Evolutionary conservation across 805 yeast genomes (phyloP).

Genomic region (Nakazawaea ernobii): DNA sequence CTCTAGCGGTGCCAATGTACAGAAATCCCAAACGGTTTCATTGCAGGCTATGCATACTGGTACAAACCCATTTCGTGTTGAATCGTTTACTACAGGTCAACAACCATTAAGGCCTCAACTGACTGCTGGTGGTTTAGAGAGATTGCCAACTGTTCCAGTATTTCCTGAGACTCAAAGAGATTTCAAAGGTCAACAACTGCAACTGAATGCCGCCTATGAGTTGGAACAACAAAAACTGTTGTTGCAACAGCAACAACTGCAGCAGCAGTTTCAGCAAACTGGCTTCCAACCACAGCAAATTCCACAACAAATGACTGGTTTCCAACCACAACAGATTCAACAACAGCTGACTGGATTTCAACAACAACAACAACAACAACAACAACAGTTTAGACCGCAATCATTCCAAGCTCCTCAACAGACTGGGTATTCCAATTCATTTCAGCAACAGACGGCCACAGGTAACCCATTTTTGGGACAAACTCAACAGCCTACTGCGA

Average conservation of each 20-base stretch:
- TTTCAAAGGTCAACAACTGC: slow-evolving; percentile 18
- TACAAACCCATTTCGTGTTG: slow-evolving; percentile 46
- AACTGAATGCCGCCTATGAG: slow-evolving; percentile 9
- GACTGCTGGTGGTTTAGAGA: slow-evolving; percentile 61
- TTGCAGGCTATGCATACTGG: slow-evolving; percentile 30
- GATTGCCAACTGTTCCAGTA: slow-evolving; percentile 49
- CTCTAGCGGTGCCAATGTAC: neutral
- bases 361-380: slow-evolving; percentile 11
- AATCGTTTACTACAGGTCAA: slow-evolving; percentile 22
- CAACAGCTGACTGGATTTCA: neutral
- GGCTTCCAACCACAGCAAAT: neutral
- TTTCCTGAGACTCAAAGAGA: slow-evolving; percentile 43
- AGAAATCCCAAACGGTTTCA: slow-evolving; percentile 1
- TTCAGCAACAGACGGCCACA: slow-evolving; percentile 2
- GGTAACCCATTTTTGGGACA: slow-evolving; percentile 9
- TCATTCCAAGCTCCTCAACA: slow-evolving; percentile 5
- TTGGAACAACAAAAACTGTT: slow-evolving; percentile 19
- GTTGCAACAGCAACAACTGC: slow-evolving; percentile 21
- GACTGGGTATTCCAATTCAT: neutral
- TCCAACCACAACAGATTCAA: slow-evolving; percentile 1
- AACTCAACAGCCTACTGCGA: slow-evolving; percentile 2
- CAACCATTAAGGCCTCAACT: slow-evolving; percentile 35
- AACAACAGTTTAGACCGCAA: slow-evolving; percentile 2
- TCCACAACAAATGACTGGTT: neutral
- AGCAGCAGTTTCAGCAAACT: slow-evolving; percentile 12